phyloP scores from a whole-genome alignment of 306 rosid species.

The Sesbania bispinosa region DNA sequence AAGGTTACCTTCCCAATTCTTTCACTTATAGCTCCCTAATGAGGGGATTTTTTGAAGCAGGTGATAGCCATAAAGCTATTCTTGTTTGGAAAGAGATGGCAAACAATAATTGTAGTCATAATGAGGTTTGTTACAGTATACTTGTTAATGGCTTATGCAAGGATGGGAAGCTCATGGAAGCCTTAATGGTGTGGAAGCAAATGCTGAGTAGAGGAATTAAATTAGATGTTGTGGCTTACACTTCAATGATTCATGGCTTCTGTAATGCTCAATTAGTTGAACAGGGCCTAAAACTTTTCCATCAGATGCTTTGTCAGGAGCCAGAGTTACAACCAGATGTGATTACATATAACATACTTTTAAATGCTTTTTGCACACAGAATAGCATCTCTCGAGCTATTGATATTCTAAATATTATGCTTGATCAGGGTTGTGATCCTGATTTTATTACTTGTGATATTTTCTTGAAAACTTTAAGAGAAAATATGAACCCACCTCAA shows the following conservation, averaged over 20 bases:
- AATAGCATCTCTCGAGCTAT: constrained; percentile 62
- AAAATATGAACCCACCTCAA: constrained; percentile 64
- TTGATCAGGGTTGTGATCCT: constrained; percentile 80
- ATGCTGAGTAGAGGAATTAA: constrained; percentile 71
- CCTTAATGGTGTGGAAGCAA: constrained; percentile 84
- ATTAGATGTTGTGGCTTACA: constrained; percentile 88
- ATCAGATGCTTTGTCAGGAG: constrained; percentile 76
- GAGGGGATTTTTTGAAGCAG: constrained; percentile 68
- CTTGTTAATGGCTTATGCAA: constrained; percentile 74
- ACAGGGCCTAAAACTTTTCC: constrained; percentile 78
- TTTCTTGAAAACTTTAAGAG: constrained; percentile 68
- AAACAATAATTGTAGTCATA: constrained; percentile 32
- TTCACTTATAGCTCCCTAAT: constrained; percentile 75
- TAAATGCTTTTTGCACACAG: constrained; percentile 64
- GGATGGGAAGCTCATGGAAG: constrained; percentile 71
- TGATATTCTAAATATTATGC: constrained; percentile 68
- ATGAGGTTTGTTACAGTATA: constrained; percentile 71
- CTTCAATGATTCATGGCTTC: constrained; percentile 89
- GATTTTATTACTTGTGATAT: constrained; percentile 67
- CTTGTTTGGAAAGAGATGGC: constrained; percentile 78
- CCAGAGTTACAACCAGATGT: constrained; percentile 71
- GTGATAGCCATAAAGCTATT: constrained; percentile 63
- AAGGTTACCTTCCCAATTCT: constrained; percentile 64
- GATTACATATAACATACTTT: constrained; percentile 70
- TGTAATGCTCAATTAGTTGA: constrained; percentile 68